phyloP scores from a whole-genome alignment of 139 green algal genomes.

The Coelastrella sp. region DNA sequence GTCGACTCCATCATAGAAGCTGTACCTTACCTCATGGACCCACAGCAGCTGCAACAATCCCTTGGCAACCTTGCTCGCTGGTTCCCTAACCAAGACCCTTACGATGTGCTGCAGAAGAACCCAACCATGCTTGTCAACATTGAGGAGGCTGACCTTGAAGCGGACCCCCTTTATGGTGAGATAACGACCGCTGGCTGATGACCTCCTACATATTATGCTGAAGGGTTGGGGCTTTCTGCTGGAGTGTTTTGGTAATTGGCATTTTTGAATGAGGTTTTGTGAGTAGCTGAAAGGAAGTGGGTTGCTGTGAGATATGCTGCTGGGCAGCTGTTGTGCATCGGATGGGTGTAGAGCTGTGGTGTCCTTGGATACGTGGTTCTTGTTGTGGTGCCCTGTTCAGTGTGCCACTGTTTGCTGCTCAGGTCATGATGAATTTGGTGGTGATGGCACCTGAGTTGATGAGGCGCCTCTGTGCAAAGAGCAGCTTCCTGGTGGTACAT shows the following conservation, averaged over 20 bases:
- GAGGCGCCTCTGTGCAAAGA: neutral
- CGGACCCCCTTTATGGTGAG: slow-evolving; percentile 60
- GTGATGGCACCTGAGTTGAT: neutral
- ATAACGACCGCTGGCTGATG: slow-evolving; percentile 43
- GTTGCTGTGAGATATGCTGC: no score
- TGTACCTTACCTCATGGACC: slow-evolving; percentile 58
- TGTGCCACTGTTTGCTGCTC: neutral
- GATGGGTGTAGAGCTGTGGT: neutral
- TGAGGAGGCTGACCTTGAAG: slow-evolving; percentile 58
- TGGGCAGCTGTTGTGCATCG: neutral
- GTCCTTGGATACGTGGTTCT: neutral
- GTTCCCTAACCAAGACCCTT: slow-evolving; percentile 44
- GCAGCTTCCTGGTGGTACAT: neutral
- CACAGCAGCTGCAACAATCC: slow-evolving; percentile 43
- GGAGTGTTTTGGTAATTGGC: neutral
- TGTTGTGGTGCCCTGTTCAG: neutral
- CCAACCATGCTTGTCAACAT: slow-evolving; percentile 52
- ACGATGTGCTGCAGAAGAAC: slow-evolving; percentile 52
- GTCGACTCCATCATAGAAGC: slow-evolving; percentile 58
- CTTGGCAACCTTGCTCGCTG: slow-evolving; percentile 46
- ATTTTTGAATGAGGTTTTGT: neutral
- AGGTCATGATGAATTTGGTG: neutral
- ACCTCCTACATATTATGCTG: neutral
- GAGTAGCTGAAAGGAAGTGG: neutral
- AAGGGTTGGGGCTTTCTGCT: no score